Evolutionary conservation across 345 rosid genomes (phyloP), one percentile per base, ranked within the genome.

Genomic region (Rhizophora apiculata): DNA sequence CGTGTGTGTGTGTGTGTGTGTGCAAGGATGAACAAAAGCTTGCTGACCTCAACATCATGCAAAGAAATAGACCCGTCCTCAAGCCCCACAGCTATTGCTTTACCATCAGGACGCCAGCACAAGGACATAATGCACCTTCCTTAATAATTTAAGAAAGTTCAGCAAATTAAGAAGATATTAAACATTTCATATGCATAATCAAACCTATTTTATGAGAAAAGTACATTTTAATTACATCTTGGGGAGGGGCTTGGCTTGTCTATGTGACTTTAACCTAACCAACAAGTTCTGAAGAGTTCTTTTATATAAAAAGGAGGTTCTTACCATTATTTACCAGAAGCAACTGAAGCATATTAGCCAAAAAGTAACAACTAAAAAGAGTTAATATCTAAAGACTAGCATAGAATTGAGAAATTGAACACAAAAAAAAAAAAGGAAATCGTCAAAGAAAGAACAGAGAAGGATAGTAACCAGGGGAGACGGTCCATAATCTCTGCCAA

Each of bases 51-150:
- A 68, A 93, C 98, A 72, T 93, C 93, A 58, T 89, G 95, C 81
- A 89, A 76, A 0, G 86, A 82, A 82, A 91, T 79, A 32, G 85
- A 86, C 68, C 98, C 97, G 67, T 94, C 95, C 75, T 91, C 96
- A 1, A 88, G 89, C 55, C 98, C 97, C 67, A 91, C 82, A 55
- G 93, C 96, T 68, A 89, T 78, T 13, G 89, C 96, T 72, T 94
- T 91, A 62, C 95, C 95, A 73, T 88, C 96, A 52, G 93, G 96
- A 82, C 88, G 91, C 96, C 96, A 94, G 62, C 97, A 94, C 74
- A 87, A 72, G 21, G 95, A 89, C 32, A 90, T 82, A 62, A 86
- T 76, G 37, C 76, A 52, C 80, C 80, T 87, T 74, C 96, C 97
- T 91, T 60, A 16, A 56, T 72, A 69, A 21, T 72, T 59, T 60